These are phyloP conservation scores for Strigomonas galati DNA, from an alignment of 208 protist genomes.

Conservation along the genomic window DNA sequence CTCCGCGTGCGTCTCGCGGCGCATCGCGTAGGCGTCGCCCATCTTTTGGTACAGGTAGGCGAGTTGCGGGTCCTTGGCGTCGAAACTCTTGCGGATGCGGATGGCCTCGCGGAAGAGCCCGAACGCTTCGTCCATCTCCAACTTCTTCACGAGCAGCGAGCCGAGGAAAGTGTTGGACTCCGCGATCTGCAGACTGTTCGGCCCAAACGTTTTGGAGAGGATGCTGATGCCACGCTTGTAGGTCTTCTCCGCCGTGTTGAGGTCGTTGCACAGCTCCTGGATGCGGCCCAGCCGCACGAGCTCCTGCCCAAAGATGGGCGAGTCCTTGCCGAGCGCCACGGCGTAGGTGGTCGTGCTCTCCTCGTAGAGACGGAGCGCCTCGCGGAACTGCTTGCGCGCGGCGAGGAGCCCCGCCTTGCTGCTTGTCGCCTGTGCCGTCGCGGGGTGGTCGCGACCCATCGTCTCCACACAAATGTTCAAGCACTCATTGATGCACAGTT, in stretches of 20 bases:
- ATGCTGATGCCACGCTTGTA: slow-evolving; percentile 63
- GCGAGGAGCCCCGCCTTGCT: slow-evolving; percentile 80
- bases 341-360: slow-evolving; percentile 76
- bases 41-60: slow-evolving; percentile 88
- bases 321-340: slow-evolving; percentile 71
- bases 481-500: slow-evolving; percentile 88
- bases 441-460: slow-evolving; percentile 75
- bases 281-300: slow-evolving; percentile 78
- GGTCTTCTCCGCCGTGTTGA: slow-evolving; percentile 57
- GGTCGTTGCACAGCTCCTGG: slow-evolving; percentile 80
- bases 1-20: slow-evolving; percentile 78
- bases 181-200: slow-evolving; percentile 61
- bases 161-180: slow-evolving; percentile 80
- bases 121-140: slow-evolving; percentile 60
- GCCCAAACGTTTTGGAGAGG: slow-evolving; percentile 56
- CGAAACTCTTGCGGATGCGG: slow-evolving; percentile 58
- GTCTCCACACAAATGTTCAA: slow-evolving; percentile 80
- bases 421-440: slow-evolving; percentile 80
- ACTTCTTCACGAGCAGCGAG: slow-evolving; percentile 58
- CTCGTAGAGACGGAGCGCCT: slow-evolving; percentile 76
- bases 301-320: slow-evolving; percentile 67
- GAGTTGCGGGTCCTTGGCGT: slow-evolving; percentile 73
- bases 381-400: slow-evolving; percentile 76
- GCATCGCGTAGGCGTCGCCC: slow-evolving; percentile 79
- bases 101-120: slow-evolving; percentile 70